Conservation (phyloP, 2,329 filamentous ascomycete genomes). For the Sclerotinia sclerotiorum region DNA sequence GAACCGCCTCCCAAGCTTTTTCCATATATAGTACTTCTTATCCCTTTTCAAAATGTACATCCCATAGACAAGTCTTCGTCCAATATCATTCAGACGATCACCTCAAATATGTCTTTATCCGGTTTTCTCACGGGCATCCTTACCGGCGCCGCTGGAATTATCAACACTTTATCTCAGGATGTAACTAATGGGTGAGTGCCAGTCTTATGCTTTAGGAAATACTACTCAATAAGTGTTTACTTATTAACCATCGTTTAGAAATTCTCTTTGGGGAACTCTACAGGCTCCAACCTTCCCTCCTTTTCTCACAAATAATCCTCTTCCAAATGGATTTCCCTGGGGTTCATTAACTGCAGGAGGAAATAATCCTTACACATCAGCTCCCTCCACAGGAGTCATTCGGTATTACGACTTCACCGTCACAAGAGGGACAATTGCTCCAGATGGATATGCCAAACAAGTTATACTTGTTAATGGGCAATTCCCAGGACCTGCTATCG, state of each 20-base stretch:
- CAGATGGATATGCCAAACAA: slow-evolving; percentile 50
- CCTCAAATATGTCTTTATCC: background rate
- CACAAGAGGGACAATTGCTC: slow-evolving; percentile 38
- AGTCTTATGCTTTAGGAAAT: background rate
- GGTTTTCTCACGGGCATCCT: background rate
- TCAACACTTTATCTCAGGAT: background rate
- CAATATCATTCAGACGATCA: background rate
- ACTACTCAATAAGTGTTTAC: background rate
- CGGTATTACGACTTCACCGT: slow-evolving; percentile 41
- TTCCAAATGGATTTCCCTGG: slow-evolving; percentile 54
- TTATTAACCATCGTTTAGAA: slow-evolving; percentile 5
- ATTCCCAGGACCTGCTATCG: slow-evolving; percentile 42
- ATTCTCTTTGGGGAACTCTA: slow-evolving; percentile 40
- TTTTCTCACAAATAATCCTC: slow-evolving; percentile 51
- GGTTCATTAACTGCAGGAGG: slow-evolving; percentile 45
- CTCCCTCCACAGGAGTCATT: slow-evolving; percentile 45
- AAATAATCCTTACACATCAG: slow-evolving; percentile 43
- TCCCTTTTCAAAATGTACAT: background rate
- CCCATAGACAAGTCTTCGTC: background rate
- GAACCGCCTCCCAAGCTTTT: background rate
- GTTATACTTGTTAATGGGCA: slow-evolving; percentile 49
- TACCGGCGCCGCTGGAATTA: background rate
- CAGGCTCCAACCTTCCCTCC: slow-evolving; percentile 35
- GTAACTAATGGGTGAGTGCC: slow-evolving; percentile 10
- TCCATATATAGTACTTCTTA: slow-evolving; percentile 10